Evolutionary conservation across 2,329 filamentous ascomycete species (phyloP).

Genomic region (Nectriaceae sp.): DNA sequence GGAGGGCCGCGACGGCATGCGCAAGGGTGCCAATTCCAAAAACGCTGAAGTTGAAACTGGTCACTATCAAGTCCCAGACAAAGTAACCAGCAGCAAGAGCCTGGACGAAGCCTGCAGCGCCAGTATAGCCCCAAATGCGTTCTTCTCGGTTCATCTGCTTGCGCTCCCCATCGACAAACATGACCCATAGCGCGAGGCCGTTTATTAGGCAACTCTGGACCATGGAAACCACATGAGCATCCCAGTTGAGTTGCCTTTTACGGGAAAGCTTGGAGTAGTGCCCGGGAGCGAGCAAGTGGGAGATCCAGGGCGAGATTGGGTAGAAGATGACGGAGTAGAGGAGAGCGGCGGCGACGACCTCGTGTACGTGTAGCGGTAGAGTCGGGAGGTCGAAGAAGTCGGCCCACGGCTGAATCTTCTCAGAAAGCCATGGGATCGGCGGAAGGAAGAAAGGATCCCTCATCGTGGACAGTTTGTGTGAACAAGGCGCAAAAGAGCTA

Average conservation of each 20-base stretch:
- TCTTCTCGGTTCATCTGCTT: conserved; percentile 65
- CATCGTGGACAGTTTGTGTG: conserved; percentile 49
- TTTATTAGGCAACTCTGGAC: conserved; percentile 76
- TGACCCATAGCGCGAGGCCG: conserved; percentile 71
- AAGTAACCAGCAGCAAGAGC: conserved; percentile 81
- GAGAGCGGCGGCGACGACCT: conserved; percentile 66
- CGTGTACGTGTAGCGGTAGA: conserved; percentile 76
- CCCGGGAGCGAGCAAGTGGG: conserved; percentile 60
- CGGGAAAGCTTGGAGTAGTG: conserved; percentile 65
- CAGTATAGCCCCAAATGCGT: conserved; percentile 77
- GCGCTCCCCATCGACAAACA: conserved; percentile 68
- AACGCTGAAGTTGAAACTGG: conserved; percentile 65
- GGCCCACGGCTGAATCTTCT: conserved; percentile 64
- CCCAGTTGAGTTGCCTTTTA: conserved; percentile 74
- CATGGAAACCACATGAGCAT: conserved; percentile 84
- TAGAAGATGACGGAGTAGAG: conserved; percentile 70
- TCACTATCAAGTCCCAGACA: conserved; percentile 77
- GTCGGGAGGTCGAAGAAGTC: conserved; percentile 63
- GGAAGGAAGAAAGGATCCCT: conserved; percentile 71
- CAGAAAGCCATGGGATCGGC: conserved; percentile 57
- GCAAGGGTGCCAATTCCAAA: conserved; percentile 78
- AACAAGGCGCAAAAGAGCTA: background rate
- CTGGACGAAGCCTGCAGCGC: conserved; percentile 71
- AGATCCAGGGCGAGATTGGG: conserved; percentile 68
- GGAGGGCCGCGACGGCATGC: conserved; percentile 73